Conservation (phyloP, 768 basidiomycete species). For the Flagelloscypha sp. region DNA sequence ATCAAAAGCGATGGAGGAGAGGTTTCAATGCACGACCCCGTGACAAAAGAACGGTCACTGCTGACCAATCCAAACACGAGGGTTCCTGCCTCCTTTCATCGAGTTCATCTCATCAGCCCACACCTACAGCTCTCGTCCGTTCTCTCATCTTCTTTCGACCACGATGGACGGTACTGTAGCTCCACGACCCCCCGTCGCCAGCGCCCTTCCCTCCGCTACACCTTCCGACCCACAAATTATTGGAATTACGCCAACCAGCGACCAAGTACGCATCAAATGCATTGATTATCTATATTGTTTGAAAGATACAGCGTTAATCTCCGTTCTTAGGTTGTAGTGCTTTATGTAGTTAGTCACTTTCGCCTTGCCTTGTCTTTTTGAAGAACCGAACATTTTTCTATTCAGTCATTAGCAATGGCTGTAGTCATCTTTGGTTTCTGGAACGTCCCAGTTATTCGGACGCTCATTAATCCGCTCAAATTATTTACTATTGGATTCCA, state of each 20-base stretch:
- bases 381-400: not conserved
- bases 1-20: no score
- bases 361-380: constrained; percentile 6
- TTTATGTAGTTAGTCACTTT: constrained; percentile 58
- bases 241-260: constrained; percentile 55
- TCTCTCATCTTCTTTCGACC: no score
- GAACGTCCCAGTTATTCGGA: constrained; percentile 76
- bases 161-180: no score
- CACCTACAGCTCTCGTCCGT: no score
- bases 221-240: no score
- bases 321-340: constrained; percentile 50
- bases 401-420: constrained; percentile 73
- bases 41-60: no score
- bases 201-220: no score
- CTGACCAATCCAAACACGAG: no score
- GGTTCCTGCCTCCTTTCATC: no score
- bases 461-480: constrained; percentile 77
- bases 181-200: no score
- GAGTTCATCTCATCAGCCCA: no score
- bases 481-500: constrained; percentile 86
- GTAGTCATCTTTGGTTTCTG: constrained; percentile 84
- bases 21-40: no score
- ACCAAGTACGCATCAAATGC: constrained; percentile 46
- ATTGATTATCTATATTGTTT: constrained; percentile 12
- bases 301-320: constrained; percentile 15